These are phyloP conservation scores for Phaeosphaeriaceae sp. DNA, from an alignment of 2,329 filamentous ascomycete genomes.

Conservation along the genomic window DNA sequence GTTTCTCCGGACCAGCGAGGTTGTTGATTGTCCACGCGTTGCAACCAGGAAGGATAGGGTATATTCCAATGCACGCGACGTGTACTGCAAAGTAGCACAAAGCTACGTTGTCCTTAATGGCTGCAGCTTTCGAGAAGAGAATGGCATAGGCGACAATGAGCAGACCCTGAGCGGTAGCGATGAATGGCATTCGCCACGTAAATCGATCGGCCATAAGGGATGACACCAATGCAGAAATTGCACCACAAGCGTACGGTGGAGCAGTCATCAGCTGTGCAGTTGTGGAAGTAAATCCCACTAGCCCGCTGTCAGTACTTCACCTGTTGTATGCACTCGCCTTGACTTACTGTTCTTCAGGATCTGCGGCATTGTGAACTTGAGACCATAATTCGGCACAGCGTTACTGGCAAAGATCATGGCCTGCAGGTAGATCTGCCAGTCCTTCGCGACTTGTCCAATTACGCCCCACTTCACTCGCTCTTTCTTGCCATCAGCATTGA, in stretches of 20 bases:
- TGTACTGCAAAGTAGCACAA: conserved; percentile 55
- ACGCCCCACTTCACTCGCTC: conserved; percentile 22
- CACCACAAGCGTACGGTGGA: conserved; percentile 31
- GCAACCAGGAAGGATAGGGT: conserved; percentile 30
- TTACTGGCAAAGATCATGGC: conserved; percentile 49
- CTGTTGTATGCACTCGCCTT: not conserved
- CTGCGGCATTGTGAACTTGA: conserved; percentile 34
- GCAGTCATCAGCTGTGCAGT: conserved; percentile 35
- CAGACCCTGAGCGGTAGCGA: conserved; percentile 22
- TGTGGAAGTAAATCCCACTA: conserved; percentile 33
- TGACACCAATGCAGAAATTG: conserved; percentile 25
- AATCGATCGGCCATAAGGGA: conserved; percentile 26
- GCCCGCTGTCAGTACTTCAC: not conserved
- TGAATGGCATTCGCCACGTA: conserved; percentile 32
- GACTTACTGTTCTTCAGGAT: conserved; percentile 18
- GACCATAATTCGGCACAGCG: conserved; percentile 45
- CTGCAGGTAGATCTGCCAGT: conserved; percentile 58
- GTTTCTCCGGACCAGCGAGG: conserved; percentile 30
- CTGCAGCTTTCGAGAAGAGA: conserved; percentile 48
- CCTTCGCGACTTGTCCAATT: conserved; percentile 50
- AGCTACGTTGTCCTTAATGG: conserved; percentile 51
- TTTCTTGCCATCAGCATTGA: conserved; percentile 24
- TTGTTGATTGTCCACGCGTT: conserved; percentile 38
- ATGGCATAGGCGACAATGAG: conserved; percentile 52
- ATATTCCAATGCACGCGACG: conserved; percentile 49